Conservation (phyloP, 192 early-diverging fungal genomes). For the Rhizophlyctis rosea region DNA sequence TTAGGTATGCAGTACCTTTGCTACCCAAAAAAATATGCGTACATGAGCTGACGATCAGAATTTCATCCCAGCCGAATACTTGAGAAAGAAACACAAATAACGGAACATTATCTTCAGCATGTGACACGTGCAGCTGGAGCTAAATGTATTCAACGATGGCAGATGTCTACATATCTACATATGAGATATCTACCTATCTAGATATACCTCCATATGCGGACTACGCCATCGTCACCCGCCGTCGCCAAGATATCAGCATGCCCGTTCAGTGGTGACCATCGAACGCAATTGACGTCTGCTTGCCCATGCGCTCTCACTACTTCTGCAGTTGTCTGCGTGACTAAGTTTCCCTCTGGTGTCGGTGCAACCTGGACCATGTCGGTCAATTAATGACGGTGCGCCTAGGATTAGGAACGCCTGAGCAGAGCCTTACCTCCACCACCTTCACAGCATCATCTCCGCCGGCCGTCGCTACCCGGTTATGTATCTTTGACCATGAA, state of each 20-base stretch:
- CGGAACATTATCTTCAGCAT: neutral
- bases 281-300: slow-evolving; percentile 85
- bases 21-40: neutral
- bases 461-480: slow-evolving; percentile 71
- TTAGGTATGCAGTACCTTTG: slow-evolving; percentile 29
- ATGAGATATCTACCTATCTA: too few relatives aligned
- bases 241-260: slow-evolving; percentile 69
- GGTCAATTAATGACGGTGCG: neutral
- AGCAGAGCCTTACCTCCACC: slow-evolving; percentile 21
- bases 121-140: too few relatives aligned
- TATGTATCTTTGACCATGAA: slow-evolving; percentile 79
- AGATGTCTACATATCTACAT: too few relatives aligned
- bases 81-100: slow-evolving; percentile 54
- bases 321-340: slow-evolving; percentile 6
- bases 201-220: slow-evolving; percentile 74
- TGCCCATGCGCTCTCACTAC: slow-evolving; percentile 70
- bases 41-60: neutral
- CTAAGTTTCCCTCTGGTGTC: neutral
- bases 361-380: neutral
- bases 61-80: slow-evolving; percentile 40
- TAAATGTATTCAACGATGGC: too few relatives aligned
- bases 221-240: slow-evolving; percentile 85
- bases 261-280: slow-evolving; percentile 69
- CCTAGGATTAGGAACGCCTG: neutral
- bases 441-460: slow-evolving; percentile 80